These are phyloP conservation scores for Phaeosphaeriaceae sp. DNA, from an alignment of 2,329 filamentous ascomycete genomes.

Conservation along the genomic window DNA sequence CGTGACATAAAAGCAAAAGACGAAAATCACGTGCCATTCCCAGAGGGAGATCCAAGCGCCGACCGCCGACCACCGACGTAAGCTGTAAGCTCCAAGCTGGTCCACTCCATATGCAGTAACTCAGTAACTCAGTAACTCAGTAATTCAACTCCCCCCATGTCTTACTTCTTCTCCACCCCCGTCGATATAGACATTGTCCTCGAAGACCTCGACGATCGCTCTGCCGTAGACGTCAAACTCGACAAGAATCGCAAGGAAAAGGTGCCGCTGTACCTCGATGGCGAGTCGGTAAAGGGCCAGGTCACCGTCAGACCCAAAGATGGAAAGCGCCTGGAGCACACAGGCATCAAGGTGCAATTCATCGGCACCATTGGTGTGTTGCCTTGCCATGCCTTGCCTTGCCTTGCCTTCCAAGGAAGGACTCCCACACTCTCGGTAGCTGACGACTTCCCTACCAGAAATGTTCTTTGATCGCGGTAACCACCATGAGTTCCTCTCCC, in stretches of 20 bases:
- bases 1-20: too few species aligned
- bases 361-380: slow-evolving; percentile 92
- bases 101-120: too few species aligned
- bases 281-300: slow-evolving; percentile 95
- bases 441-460: slow-evolving; percentile 61
- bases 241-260: slow-evolving; percentile 98
- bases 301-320: slow-evolving; percentile 97
- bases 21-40: too few species aligned
- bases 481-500: slow-evolving; percentile 97
- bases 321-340: slow-evolving; percentile 96
- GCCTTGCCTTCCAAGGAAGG: background rate
- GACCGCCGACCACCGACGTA: background rate
- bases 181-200: slow-evolving; percentile 99
- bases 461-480: slow-evolving; percentile 99
- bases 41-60: background rate
- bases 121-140: background rate
- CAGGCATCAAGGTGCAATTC: slow-evolving; percentile 99
- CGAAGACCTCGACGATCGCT: slow-evolving; percentile 90
- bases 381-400: slow-evolving; percentile 1
- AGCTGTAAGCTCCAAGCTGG: background rate
- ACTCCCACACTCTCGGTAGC: slow-evolving; percentile 10
- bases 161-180: slow-evolving; percentile 91
- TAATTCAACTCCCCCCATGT: slow-evolving; percentile 64
- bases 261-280: slow-evolving; percentile 95
- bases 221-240: slow-evolving; percentile 96